Evolutionary conservation across 352 stramenopile genomes (phyloP).

Genomic region (Peronospora destructor): DNA sequence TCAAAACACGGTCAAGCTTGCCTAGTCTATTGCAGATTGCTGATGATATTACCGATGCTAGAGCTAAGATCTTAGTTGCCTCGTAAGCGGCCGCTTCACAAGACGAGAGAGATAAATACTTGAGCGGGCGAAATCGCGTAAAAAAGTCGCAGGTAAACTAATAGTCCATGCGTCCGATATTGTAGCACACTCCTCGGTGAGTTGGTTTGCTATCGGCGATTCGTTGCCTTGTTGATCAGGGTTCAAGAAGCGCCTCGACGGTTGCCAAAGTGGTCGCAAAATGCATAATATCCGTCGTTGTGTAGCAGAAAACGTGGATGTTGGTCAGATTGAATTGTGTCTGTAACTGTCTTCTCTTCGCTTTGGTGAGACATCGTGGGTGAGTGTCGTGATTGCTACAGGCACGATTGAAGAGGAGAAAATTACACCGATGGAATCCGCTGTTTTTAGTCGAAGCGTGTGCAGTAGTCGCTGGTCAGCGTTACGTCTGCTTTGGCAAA

Average conservation of each 20-base stretch:
- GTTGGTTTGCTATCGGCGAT: too few species aligned
- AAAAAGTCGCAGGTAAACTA: conserved; percentile 35
- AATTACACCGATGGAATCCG: conserved; percentile 14
- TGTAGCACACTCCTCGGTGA: too few species aligned
- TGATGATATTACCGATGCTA: conserved; percentile 43
- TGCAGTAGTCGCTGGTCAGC: conserved; percentile 37
- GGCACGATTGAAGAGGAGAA: conserved; percentile 1
- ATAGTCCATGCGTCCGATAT: conserved; percentile 54
- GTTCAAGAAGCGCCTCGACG: too few species aligned
- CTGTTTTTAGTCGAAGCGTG: conserved; percentile 37
- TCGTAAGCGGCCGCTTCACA: conserved; percentile 17
- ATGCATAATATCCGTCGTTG: too few species aligned
- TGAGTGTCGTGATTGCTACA: neutral
- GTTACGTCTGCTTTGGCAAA: neutral
- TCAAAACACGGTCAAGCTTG: conserved; percentile 45
- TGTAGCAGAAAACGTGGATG: too few species aligned
- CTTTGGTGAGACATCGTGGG: too few species aligned
- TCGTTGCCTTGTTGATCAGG: too few species aligned
- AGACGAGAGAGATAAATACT: conserved; percentile 14
- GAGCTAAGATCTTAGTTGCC: conserved; percentile 38
- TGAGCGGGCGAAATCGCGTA: conserved; percentile 11
- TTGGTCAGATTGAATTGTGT: too few species aligned
- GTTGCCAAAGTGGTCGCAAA: too few species aligned
- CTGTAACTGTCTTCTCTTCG: too few species aligned
- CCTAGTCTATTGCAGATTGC: conserved; percentile 34